phyloP scores from a whole-genome alignment of 1,284 basidiomycete genomes.

The Ustilago lituana region DNA sequence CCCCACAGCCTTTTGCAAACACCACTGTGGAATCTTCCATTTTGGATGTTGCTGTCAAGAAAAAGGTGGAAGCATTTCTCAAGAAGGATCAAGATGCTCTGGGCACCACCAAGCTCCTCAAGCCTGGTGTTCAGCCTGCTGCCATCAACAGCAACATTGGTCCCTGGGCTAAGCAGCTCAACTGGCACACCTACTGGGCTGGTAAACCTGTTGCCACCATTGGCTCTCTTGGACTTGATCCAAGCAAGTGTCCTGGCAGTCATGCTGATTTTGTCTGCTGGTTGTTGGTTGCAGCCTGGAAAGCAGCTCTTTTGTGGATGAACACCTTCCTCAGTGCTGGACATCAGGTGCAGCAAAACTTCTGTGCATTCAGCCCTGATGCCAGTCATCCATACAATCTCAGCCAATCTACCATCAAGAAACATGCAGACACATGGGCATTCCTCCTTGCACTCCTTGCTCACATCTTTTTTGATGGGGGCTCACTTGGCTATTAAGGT shows the following conservation, averaged over 20 bases:
- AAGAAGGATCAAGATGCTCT: too few species aligned
- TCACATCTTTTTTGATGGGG: neutral
- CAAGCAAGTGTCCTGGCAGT: neutral
- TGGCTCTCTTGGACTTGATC: neutral
- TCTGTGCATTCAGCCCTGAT: neutral
- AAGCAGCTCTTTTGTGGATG: neutral
- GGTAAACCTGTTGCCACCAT: too few species aligned
- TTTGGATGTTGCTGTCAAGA: too few species aligned
- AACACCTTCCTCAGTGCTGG: neutral
- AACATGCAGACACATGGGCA: neutral
- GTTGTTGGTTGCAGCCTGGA: neutral
- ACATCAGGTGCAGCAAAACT: constrained; percentile 4
- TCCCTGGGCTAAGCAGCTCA: too few species aligned
- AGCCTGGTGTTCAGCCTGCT: too few species aligned
- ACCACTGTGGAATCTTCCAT: too few species aligned
- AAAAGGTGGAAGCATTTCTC: too few species aligned
- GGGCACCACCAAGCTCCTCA: too few species aligned
- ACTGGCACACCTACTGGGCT: too few species aligned
- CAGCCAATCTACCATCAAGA: neutral
- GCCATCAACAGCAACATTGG: too few species aligned
- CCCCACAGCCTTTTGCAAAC: too few species aligned
- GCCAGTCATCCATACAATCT: neutral
- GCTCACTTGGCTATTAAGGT: neutral
- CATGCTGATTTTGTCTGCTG: neutral
- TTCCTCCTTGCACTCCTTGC: neutral